Conservation (phyloP, 768 basidiomycete species). For the Phanerochaete sordida region DNA sequence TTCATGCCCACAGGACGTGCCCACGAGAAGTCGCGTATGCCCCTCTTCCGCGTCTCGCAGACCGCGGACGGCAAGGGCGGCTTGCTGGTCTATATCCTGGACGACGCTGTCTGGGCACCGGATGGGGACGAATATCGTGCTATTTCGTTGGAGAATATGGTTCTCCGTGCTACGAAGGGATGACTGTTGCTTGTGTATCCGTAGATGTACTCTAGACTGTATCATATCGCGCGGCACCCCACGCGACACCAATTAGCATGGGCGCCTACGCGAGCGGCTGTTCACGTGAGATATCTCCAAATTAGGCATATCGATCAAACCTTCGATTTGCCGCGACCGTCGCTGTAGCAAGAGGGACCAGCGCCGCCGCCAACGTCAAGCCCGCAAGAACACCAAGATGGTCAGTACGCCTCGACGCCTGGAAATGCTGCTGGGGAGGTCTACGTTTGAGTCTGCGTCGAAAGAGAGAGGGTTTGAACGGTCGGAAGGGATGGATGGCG, state of each 20-base stretch:
- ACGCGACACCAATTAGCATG: neutral
- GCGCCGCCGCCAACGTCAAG: slow-evolving; percentile 31
- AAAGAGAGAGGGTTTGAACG: slow-evolving; percentile 2
- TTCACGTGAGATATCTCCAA: neutral
- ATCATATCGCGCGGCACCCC: neutral
- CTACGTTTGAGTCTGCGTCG: slow-evolving; percentile 6
- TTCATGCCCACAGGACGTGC: slow-evolving; percentile 86
- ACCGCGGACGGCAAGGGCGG: slow-evolving; percentile 84
- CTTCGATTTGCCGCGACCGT: neutral
- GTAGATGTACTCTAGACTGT: neutral
- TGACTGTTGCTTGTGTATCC: neutral
- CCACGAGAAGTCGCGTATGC: slow-evolving; percentile 85
- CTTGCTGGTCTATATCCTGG: slow-evolving; percentile 81
- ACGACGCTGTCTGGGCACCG: slow-evolving; percentile 91
- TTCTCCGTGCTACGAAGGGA: slow-evolving; percentile 47
- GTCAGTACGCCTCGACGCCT: slow-evolving; percentile 28
- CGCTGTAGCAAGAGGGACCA: slow-evolving; percentile 20
- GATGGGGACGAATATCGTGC: slow-evolving; percentile 69
- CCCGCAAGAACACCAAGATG: slow-evolving; percentile 32
- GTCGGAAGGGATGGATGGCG: slow-evolving; percentile 28
- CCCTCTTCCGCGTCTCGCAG: slow-evolving; percentile 78
- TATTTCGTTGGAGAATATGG: slow-evolving; percentile 87
- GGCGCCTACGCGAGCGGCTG: neutral
- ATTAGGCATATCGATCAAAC: slow-evolving; percentile 1
- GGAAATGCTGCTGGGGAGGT: slow-evolving; percentile 11